Conservation (phyloP, 768 basidiomycete species). For the Lentinula boryana region DNA sequence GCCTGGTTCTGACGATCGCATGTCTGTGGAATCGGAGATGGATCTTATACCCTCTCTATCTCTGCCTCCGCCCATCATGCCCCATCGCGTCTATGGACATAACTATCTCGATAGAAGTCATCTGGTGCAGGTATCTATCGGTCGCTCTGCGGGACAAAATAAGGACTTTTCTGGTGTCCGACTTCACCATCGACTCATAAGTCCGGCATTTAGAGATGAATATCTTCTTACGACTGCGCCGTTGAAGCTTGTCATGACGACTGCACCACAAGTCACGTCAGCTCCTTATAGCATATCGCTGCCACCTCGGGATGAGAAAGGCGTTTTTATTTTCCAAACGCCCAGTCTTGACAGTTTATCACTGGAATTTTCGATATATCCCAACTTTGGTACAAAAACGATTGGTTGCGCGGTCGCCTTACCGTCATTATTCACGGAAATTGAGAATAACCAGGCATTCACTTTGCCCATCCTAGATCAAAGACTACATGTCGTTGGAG, state of each 20-base stretch:
- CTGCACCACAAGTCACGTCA: conserved; percentile 74
- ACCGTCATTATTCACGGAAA: conserved; percentile 60
- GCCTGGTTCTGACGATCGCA: conserved; percentile 29
- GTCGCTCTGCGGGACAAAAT: conserved; percentile 44
- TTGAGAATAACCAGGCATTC: conserved; percentile 48
- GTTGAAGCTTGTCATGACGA: conserved; percentile 93
- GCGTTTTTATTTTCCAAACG: conserved; percentile 85
- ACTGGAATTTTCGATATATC: conserved; percentile 92
- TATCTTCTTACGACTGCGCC: conserved; percentile 71
- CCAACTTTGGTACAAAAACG: conserved; percentile 95
- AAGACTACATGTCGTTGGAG: conserved; percentile 89
- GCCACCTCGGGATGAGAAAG: conserved; percentile 65
- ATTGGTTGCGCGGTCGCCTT: conserved; percentile 90
- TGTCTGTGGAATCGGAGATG: conserved; percentile 58
- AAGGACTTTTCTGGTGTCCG: conserved; percentile 44
- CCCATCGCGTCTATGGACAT: conserved; percentile 95
- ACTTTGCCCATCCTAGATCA: conserved; percentile 85
- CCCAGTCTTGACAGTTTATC: conserved; percentile 65
- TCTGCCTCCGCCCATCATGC: conserved; percentile 96
- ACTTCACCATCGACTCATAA: conserved; percentile 70
- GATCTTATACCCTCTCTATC: conserved; percentile 94
- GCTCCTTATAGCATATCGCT: conserved; percentile 89
- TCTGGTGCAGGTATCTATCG: conserved; percentile 83
- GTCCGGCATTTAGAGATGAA: conserved; percentile 60
- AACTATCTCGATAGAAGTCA: conserved; percentile 86